Evolutionary conservation across 306 rosid species (phyloP).

Genomic region (Dryas alaskensis): DNA sequence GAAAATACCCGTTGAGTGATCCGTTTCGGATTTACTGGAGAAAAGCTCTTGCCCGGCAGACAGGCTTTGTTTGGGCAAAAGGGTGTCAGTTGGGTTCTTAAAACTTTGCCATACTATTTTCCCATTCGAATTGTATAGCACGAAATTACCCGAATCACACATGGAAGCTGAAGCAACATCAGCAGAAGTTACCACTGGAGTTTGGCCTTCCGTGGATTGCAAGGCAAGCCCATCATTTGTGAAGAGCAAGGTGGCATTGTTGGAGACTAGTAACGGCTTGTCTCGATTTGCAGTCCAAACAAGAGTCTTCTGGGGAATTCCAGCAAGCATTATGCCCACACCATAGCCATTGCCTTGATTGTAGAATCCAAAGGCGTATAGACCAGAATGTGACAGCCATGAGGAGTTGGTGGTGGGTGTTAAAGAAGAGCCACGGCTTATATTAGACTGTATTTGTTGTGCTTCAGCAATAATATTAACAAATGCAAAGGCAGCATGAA

Average conservation of each 20-base stretch:
- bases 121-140: slow-evolving; percentile 4
- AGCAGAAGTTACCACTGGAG: neutral
- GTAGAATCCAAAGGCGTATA: slow-evolving; percentile 36
- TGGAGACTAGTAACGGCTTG: neutral
- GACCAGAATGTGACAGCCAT: slow-evolving; percentile 32
- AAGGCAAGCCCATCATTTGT: slow-evolving; percentile 20
- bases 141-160: slow-evolving; percentile 28
- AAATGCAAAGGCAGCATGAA: neutral
- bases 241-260: slow-evolving; percentile 19
- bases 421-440: slow-evolving; percentile 18
- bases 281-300: slow-evolving; percentile 34
- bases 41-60: neutral
- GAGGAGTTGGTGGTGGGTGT: slow-evolving; percentile 14
- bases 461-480: neutral
- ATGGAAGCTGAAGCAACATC: slow-evolving; percentile 21
- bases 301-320: slow-evolving; percentile 27
- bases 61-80: slow-evolving; percentile 21
- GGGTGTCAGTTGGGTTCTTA: slow-evolving; percentile 24
- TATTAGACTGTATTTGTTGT: slow-evolving; percentile 10
- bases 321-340: slow-evolving; percentile 20
- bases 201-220: neutral
- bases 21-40: slow-evolving; percentile 13
- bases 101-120: slow-evolving; percentile 23
- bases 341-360: slow-evolving; percentile 21
- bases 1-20: slow-evolving; percentile 21